These are phyloP conservation scores for Favolaschia claudopus DNA, from an alignment of 768 basidiomycete species.

Conservation along the genomic window DNA sequence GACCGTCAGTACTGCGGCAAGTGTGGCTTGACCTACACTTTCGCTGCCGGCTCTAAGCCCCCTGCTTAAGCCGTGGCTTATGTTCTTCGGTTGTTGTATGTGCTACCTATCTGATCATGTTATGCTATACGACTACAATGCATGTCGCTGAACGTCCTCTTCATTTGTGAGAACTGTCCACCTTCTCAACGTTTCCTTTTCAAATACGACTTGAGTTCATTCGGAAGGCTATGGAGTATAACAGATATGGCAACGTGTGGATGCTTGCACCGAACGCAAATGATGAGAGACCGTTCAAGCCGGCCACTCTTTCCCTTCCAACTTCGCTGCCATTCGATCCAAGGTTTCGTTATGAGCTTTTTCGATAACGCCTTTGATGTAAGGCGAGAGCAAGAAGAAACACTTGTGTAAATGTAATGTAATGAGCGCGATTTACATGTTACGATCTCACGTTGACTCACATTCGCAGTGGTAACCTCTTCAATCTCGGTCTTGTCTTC, in stretches of 20 bases:
- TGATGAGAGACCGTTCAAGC: too few species aligned
- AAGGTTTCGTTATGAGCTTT: conserved; percentile 37
- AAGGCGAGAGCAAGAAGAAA: conserved; percentile 44
- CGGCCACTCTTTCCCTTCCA: too few species aligned
- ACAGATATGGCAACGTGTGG: too few species aligned
- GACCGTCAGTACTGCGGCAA: conserved; percentile 99
- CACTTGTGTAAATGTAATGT: conserved; percentile 29
- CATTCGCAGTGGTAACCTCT: conserved; percentile 38
- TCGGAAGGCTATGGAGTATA: too few species aligned
- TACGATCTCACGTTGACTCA: conserved; percentile 21
- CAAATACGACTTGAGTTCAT: too few species aligned
- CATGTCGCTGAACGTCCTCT: conserved; percentile 2
- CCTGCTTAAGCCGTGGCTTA: conserved; percentile 56
- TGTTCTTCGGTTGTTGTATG: neutral
- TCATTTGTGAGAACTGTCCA: too few species aligned
- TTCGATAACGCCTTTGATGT: conserved; percentile 38
- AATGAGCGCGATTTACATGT: neutral
- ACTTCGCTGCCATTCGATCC: conserved; percentile 33
- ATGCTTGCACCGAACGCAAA: too few species aligned
- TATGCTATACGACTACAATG: neutral
- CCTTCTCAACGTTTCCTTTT: too few species aligned
- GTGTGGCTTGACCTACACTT: conserved; percentile 88
- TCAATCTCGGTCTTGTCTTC: conserved; percentile 31
- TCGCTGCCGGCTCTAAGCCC: conserved; percentile 82
- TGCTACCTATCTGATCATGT: neutral